phyloP scores from a whole-genome alignment of 2,329 filamentous ascomycete species.

The Daldinia eschscholtzii region DNA sequence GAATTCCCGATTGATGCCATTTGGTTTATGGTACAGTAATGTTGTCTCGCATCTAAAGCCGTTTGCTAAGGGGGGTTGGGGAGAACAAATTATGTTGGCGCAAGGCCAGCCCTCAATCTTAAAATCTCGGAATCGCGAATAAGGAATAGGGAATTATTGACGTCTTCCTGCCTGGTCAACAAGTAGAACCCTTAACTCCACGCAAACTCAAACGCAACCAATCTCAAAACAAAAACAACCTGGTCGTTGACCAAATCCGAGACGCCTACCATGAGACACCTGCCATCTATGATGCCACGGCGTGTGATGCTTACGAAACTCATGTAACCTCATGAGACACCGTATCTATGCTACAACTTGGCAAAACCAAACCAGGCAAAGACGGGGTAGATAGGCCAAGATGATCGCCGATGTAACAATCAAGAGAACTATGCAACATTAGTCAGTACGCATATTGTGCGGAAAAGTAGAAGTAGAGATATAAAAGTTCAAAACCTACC shows the following conservation, averaged over 20 bases:
- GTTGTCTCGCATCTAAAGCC: conserved; percentile 5
- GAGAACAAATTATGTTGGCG: background rate
- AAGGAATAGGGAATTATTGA: background rate
- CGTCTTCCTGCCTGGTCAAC: conserved; percentile 8
- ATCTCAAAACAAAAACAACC: conserved; percentile 27
- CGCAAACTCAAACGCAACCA: conserved; percentile 31
- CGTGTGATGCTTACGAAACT: conserved; percentile 25
- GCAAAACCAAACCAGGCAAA: conserved; percentile 11
- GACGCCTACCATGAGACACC: conserved; percentile 35
- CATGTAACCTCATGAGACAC: conserved; percentile 28
- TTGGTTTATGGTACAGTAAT: conserved; percentile 10
- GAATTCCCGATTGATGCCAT: background rate
- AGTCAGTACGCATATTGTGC: conserved; percentile 45
- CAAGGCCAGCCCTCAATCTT: conserved; percentile 1
- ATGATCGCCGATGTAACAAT: conserved; percentile 14
- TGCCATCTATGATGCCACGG: conserved; percentile 33
- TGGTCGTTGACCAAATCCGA: conserved; percentile 24
- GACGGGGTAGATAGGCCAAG: conserved; percentile 9
- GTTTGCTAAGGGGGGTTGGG: background rate
- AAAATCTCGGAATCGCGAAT: background rate
- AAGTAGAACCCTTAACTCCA: conserved; percentile 34
- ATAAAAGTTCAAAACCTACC: conserved; percentile 60
- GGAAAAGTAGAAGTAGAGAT: conserved; percentile 18
- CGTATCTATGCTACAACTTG: conserved; percentile 18
- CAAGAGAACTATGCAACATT: conserved; percentile 46